Evolutionary conservation across 768 basidiomycete species (phyloP).

Genomic region (Udeniomyces megalosporus): DNA sequence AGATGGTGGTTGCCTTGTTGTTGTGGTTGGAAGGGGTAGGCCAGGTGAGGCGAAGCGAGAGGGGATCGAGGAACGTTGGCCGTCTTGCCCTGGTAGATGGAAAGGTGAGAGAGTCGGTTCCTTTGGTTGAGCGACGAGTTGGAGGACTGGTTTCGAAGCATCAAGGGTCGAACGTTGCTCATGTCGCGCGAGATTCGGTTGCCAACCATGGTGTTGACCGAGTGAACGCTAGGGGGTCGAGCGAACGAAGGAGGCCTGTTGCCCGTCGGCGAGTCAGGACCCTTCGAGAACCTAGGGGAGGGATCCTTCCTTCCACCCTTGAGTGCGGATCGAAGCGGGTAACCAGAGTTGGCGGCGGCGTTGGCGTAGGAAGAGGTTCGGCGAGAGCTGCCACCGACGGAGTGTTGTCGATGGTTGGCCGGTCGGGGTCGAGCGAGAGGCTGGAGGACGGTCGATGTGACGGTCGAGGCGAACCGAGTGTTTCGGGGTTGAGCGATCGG

Average conservation of each 20-base stretch:
- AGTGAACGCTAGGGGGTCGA: not conserved
- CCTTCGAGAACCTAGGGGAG: not conserved
- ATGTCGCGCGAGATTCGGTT: constrained; percentile 4
- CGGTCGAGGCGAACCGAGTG: not conserved
- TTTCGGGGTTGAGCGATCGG: too few species aligned
- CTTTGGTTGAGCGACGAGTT: too few species aligned
- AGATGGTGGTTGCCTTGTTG: too few species aligned
- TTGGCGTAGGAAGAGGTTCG: not conserved
- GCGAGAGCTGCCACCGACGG: not conserved
- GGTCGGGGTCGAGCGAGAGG: not conserved
- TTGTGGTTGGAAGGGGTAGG: not conserved
- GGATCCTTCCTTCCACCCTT: constrained; percentile 5
- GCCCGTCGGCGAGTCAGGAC: not conserved
- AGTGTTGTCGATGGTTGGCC: not conserved
- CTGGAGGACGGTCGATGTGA: not conserved
- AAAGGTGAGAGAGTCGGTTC: not conserved
- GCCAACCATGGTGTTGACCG: not conserved
- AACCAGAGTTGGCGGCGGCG: not conserved
- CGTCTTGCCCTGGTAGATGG: constrained; percentile 4
- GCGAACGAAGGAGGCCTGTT: not conserved
- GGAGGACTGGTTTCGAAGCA: too few species aligned
- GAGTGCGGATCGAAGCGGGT: constrained; percentile 9
- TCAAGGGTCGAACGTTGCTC: not conserved
- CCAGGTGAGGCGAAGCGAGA: not conserved
- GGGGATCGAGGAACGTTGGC: not conserved